A percentile compares a stretch with the other conserved stretches of the same genome.
Evolutionary conservation across 768 basidiomycete species (phyloP).

Genomic region (Trametes punicea): DNA sequence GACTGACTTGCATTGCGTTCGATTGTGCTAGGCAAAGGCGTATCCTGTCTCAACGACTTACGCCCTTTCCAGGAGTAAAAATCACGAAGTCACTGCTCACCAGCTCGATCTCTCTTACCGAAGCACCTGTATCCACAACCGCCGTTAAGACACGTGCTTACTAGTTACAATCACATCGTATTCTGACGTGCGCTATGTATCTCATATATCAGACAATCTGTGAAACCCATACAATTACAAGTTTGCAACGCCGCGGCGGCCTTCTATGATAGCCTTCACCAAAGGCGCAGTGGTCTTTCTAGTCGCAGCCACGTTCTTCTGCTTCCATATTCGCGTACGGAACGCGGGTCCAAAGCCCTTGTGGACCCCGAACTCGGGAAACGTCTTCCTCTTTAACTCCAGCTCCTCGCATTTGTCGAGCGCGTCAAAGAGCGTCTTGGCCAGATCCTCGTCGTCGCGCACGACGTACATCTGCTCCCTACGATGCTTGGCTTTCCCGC

Average conservation of each 20-base stretch:
- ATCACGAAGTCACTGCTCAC: too few species aligned
- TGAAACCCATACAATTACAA: too few species aligned
- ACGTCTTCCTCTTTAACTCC: conserved; percentile 41
- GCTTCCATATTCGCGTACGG: conserved; percentile 54
- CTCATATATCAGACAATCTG: too few species aligned
- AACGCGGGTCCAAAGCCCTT: conserved; percentile 29
- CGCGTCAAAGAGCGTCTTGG: conserved; percentile 51
- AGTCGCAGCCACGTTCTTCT: conserved; percentile 59
- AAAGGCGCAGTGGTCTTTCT: conserved; percentile 68
- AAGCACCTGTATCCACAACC: too few species aligned
- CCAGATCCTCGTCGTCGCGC: conserved; percentile 40
- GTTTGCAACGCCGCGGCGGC: conserved; percentile 5
- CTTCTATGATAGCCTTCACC: conserved; percentile 58
- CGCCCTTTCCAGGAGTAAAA: too few species aligned
- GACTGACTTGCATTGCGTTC: too few species aligned
- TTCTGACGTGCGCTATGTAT: too few species aligned
- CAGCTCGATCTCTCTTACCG: too few species aligned
- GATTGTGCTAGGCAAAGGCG: too few species aligned
- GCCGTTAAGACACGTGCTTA: too few species aligned
- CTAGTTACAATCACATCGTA: too few species aligned
- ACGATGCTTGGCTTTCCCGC: conserved; percentile 52
- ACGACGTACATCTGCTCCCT: conserved; percentile 70
- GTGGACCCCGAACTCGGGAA: conserved; percentile 25
- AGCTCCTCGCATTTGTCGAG: conserved; percentile 57
- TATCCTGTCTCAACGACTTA: too few species aligned